Percentiles rank a stretch among this genome's conserved stretches.
Conservation (phyloP, 371 early-diverging fungal genomes). For the Basidiobolus meristosporus region DNA sequence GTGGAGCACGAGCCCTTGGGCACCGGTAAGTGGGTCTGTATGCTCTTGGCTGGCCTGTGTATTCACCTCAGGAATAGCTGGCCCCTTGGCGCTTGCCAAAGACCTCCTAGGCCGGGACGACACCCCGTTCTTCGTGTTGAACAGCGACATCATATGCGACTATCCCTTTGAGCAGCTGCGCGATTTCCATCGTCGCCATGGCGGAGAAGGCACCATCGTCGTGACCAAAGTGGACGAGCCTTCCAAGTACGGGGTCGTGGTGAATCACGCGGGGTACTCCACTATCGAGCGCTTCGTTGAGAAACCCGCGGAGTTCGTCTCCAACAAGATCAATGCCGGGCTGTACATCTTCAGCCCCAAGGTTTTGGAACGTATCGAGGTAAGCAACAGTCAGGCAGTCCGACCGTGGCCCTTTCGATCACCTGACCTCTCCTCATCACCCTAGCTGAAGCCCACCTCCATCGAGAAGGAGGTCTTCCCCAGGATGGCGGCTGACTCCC, state of each 20-base stretch:
- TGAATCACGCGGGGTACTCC: slow-evolving; percentile 42
- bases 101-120: slow-evolving; percentile 81
- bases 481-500: slow-evolving; percentile 63
- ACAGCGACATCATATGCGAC: slow-evolving; percentile 97
- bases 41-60: no score
- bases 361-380: slow-evolving; percentile 83
- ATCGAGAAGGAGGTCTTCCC: slow-evolving; percentile 99
- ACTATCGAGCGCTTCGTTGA: slow-evolving; percentile 91
- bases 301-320: slow-evolving; percentile 89
- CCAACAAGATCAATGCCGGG: slow-evolving; percentile 98
- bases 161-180: slow-evolving; percentile 86
- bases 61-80: no score
- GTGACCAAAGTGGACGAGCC: slow-evolving; percentile 98
- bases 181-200: slow-evolving; percentile 71
- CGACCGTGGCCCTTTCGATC: no score
- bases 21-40: no score
- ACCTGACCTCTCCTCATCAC: no score
- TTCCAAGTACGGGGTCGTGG: slow-evolving; percentile 93
- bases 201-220: slow-evolving; percentile 83
- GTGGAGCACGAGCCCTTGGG: slow-evolving; percentile 95
- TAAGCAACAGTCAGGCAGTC: no score
- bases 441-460: slow-evolving; percentile 86
- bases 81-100: slow-evolving; percentile 89
- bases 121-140: slow-evolving; percentile 94
- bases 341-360: slow-evolving; percentile 90